A percentile compares a stretch with the other conserved stretches of the same genome.
phyloP scores from a whole-genome alignment of 2,329 filamentous ascomycete genomes.

The Sordariomycetes sp. region DNA sequence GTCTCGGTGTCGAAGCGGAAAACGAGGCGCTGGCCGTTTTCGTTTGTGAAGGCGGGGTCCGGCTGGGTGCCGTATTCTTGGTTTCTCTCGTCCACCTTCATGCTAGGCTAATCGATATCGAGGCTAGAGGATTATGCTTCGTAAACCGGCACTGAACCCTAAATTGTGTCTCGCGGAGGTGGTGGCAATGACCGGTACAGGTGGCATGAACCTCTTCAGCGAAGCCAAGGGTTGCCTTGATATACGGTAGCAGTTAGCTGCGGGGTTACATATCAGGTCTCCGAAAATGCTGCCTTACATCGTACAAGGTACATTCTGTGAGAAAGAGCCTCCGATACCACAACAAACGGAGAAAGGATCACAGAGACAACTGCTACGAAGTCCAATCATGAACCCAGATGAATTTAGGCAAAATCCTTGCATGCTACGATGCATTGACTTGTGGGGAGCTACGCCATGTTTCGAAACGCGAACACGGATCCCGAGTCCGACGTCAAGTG shows the following conservation, averaged over 20 bases:
- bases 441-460: not conserved
- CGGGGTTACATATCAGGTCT: no score
- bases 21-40: slow-evolving; percentile 12
- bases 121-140: not conserved
- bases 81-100: slow-evolving; percentile 3
- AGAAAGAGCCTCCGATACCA: not conserved
- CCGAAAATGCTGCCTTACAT: no score
- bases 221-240: no score
- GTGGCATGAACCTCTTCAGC: no score
- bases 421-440: not conserved
- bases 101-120: not conserved
- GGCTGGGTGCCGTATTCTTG: slow-evolving; percentile 6
- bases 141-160: no score
- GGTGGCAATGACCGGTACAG: no score
- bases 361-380: not conserved
- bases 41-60: slow-evolving; percentile 5
- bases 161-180: no score
- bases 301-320: no score
- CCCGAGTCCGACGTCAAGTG: no score
- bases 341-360: not conserved
- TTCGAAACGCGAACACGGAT: no score
- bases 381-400: not conserved
- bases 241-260: no score
- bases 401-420: not conserved
- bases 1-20: slow-evolving; percentile 27